These are phyloP conservation scores for Alnus rubra DNA, from an alignment of 306 rosid genomes.

Conservation along the genomic window DNA sequence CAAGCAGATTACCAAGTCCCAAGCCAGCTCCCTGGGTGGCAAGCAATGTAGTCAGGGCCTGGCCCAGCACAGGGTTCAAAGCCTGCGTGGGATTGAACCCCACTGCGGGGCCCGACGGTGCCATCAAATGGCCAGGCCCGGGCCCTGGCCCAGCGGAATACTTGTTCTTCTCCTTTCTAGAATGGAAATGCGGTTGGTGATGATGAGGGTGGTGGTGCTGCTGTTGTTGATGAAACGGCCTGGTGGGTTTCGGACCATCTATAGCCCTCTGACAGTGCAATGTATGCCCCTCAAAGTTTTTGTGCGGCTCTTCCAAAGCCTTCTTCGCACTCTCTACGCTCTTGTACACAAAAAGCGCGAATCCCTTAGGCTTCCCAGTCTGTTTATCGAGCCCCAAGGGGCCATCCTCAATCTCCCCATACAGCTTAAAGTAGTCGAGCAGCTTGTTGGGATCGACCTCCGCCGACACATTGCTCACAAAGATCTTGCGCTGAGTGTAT, in stretches of 20 bases:
- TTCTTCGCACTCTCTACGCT: constrained; percentile 49
- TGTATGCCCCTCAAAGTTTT: constrained; percentile 54
- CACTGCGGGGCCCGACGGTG: constrained; percentile 53
- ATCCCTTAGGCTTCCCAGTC: constrained; percentile 65
- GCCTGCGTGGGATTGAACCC: constrained; percentile 60
- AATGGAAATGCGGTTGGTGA: constrained; percentile 36
- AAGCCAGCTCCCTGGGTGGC: constrained; percentile 66
- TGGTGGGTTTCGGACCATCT: constrained; percentile 61
- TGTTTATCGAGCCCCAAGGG: constrained; percentile 61
- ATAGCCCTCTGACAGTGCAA: constrained; percentile 66
- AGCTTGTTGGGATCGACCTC: constrained; percentile 52
- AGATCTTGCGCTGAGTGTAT: constrained; percentile 57
- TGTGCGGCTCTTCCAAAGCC: constrained; percentile 68
- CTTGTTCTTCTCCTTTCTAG: constrained; percentile 57
- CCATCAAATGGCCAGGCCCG: constrained; percentile 49
- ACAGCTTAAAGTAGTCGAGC: constrained; percentile 52
- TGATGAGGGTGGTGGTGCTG: constrained; percentile 29
- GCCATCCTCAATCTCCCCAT: constrained; percentile 70
- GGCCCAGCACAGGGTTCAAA: constrained; percentile 62
- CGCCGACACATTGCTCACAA: constrained; percentile 58
- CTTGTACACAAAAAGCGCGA: constrained; percentile 53
- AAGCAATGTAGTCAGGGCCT: constrained; percentile 62
- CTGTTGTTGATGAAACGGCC: constrained; percentile 46
- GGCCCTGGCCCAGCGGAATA: constrained; percentile 36
- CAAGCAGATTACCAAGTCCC: constrained; percentile 66